Base-by-base conservation (phyloP, 257 asterid species). In the Salvia splendens region DNA sequence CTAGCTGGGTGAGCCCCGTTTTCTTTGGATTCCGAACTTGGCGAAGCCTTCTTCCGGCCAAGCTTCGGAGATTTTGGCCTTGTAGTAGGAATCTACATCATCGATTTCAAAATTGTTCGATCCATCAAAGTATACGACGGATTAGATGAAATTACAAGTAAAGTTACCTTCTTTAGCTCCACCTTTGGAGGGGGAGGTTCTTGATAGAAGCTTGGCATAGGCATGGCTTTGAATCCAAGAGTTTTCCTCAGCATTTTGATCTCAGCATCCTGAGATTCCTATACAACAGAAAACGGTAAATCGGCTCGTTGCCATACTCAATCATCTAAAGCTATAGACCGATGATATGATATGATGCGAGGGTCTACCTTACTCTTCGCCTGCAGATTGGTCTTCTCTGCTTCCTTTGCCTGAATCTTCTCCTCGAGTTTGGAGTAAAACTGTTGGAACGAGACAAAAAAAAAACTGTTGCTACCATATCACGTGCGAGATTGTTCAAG, bases 201-300 rank as follows among this genome's bases (percentile, higher is more conserved):
- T 79, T 88, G 99, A 79, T 93, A 93, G 82, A 93, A 93, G 81
- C 83, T 93, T 16, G 99, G 99, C 99, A 93, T 88, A 1, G 99
- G 99, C 64, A 91, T 87, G 20, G 99, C 99, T 79, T 93, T 93
- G 78, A 93, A 93, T 78, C 73, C 88, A 87, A 93, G 79, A 63
- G 80, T 84, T 75, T 90, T 93, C 76, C 99, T 79, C 70, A 90
- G 71, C 92, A 76, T 86, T 82, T 73, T 93, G 55, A 93, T 79
- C 80, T 93, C 97, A 33, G 97, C 96, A 66, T 93, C 96, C 49
- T 83, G 99, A 11, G 92, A 46, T 83, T 93, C 97, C 98, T 92
- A 69, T 75, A 78, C 59, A 67, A 72, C 60, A 67, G 36, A 64
- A 64, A 30, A 77, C 12, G n/a, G 65, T 8, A 56, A 69, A 52